Evolutionary conservation across 2,329 filamentous ascomycete species (phyloP).

Genomic region (Aspergillus ustus): DNA sequence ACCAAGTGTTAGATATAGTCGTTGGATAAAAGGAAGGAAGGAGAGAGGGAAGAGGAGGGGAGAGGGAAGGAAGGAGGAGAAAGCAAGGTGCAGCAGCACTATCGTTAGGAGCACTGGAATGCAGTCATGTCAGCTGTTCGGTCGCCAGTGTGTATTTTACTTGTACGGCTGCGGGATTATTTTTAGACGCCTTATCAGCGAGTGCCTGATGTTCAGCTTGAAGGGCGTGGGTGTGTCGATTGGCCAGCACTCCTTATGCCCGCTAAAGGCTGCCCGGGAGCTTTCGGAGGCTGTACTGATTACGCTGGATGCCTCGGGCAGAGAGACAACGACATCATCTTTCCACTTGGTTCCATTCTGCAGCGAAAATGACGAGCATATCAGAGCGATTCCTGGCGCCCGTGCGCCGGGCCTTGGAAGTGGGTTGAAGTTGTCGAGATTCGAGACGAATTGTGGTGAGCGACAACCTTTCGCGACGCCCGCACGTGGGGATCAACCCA

Average conservation of each 20-base stretch:
- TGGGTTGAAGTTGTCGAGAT: conserved; percentile 14
- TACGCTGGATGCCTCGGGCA: not conserved
- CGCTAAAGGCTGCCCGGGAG: conserved; percentile 21
- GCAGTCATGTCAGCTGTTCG: conserved; percentile 22
- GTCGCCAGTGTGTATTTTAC: conserved; percentile 12
- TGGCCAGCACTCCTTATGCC: conserved; percentile 19
- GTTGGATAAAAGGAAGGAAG: conserved; percentile 15
- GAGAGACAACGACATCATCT: not conserved
- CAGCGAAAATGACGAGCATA: conserved; percentile 18
- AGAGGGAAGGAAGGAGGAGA: conserved; percentile 14
- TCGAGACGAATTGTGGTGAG: conserved; percentile 18
- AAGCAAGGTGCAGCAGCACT: conserved; percentile 17
- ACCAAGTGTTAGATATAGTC: conserved; percentile 10
- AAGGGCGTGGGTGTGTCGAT: conserved; percentile 25
- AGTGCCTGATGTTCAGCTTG: not conserved
- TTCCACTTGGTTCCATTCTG: conserved; percentile 17
- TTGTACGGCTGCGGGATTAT: conserved; percentile 14
- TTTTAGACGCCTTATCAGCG: conserved; percentile 11
- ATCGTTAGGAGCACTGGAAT: conserved; percentile 15
- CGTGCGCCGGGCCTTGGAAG: conserved; percentile 18
- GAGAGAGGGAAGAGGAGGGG: conserved; percentile 10
- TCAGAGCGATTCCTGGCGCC: conserved; percentile 20
- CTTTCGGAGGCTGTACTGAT: conserved; percentile 18
- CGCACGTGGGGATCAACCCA: conserved; percentile 21
- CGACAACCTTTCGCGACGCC: conserved; percentile 21